Conservation (phyloP, 2,329 filamentous ascomycete species). For the Paradendryphiella salina region DNA sequence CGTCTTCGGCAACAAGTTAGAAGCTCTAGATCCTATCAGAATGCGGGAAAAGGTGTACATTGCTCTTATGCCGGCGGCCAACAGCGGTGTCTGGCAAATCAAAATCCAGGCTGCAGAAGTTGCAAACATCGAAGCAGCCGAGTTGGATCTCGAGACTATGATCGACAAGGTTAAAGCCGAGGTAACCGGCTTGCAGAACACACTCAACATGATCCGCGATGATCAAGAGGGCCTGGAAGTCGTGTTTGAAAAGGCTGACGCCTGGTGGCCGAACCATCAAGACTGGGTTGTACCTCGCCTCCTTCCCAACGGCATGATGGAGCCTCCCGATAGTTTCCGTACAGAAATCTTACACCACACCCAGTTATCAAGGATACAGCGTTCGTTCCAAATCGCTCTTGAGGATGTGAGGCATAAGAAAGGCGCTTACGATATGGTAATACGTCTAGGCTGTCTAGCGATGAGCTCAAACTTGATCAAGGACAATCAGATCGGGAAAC, state of each 20-base stretch:
- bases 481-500: conserved; percentile 17
- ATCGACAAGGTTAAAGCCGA: conserved; percentile 26
- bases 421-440: conserved; percentile 33
- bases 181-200: conserved; percentile 9
- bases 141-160: conserved; percentile 25
- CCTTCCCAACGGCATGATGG: conserved; percentile 19
- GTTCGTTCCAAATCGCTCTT: conserved; percentile 22
- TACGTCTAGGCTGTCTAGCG: conserved; percentile 35
- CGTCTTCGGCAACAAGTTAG: conserved; percentile 35
- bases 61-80: conserved; percentile 11
- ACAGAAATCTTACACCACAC: conserved; percentile 14
- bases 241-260: conserved; percentile 17
- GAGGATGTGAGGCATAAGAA: conserved; percentile 29
- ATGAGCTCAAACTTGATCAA: conserved; percentile 21
- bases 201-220: conserved; percentile 35
- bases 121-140: conserved; percentile 24
- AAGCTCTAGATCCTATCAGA: conserved; percentile 34
- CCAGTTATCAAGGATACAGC: conserved; percentile 23
- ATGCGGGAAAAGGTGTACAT: conserved; percentile 37
- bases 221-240: conserved; percentile 29
- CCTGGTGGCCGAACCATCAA: conserved; percentile 33
- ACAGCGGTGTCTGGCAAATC: conserved; percentile 16
- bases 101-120: conserved; percentile 23
- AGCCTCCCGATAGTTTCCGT: conserved; percentile 29
- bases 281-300: conserved; percentile 27